A percentile compares a stretch with the other conserved stretches of the same genome.
phyloP scores from a whole-genome alignment of 2,329 filamentous ascomycete species.

The Dactylellina cionopaga region DNA sequence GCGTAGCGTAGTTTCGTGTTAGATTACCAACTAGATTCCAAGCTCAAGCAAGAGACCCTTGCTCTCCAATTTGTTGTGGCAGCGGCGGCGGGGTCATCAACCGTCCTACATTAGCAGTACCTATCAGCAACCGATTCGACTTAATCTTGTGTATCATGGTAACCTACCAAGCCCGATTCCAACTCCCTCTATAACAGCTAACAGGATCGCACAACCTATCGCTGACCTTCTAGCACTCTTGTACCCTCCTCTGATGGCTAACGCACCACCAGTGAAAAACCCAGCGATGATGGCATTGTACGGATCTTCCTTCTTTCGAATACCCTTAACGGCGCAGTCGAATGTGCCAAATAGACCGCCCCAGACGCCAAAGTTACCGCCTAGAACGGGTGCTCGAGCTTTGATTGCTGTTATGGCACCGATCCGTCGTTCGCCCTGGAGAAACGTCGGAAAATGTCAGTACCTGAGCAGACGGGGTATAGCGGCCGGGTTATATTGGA shows the following conservation, averaged over 20 bases:
- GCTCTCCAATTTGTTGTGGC: conserved; percentile 41
- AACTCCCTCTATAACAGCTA: conserved; percentile 96
- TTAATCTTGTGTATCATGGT: neutral
- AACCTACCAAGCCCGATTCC: conserved; percentile 60
- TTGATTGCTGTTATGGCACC: conserved; percentile 97
- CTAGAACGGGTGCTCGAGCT: conserved; percentile 92
- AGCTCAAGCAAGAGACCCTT: conserved; percentile 39
- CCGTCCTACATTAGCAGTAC: conserved; percentile 18
- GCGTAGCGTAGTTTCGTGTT: neutral
- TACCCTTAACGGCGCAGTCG: conserved; percentile 94
- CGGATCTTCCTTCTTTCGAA: conserved; percentile 95
- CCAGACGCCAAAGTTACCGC: conserved; percentile 98
- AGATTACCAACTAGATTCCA: neutral
- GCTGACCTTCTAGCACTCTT: conserved; percentile 93
- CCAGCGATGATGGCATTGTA: conserved; percentile 98
- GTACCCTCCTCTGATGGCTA: conserved; percentile 90
- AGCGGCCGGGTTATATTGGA: neutral
- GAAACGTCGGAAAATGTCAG: neutral
- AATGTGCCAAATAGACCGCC: conserved; percentile 95
- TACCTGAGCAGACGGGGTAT: neutral
- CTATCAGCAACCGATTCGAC: neutral
- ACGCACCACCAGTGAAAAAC: conserved; percentile 92
- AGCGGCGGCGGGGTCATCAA: conserved; percentile 45
- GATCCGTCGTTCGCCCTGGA: conserved; percentile 90
- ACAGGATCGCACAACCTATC: conserved; percentile 91